These are phyloP conservation scores for Apostasia ramifera DNA, from an alignment of 106 monocot species.

Conservation along the genomic window DNA sequence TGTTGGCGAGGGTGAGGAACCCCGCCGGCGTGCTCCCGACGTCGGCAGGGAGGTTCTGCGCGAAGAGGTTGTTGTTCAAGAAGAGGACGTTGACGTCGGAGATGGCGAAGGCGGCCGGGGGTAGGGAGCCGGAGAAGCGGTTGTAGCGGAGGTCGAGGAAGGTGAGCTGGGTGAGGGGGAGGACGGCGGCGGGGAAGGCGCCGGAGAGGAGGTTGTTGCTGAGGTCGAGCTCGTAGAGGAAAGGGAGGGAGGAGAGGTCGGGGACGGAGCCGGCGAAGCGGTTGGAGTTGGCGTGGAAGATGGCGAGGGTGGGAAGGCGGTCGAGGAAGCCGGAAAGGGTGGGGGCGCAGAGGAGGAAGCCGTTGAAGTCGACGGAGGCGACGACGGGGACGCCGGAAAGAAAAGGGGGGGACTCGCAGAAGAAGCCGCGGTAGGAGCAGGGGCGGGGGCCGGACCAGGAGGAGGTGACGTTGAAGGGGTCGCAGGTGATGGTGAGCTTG, in stretches of 20 bases:
- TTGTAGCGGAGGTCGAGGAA: constrained; percentile 12
- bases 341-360: constrained; percentile 9
- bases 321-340: constrained; percentile 30
- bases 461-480: constrained; percentile 16
- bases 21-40: constrained; percentile 19
- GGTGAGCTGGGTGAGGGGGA: constrained; percentile 7
- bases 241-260: constrained; percentile 14
- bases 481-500: constrained; percentile 42
- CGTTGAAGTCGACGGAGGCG: constrained; percentile 21
- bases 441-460: constrained; percentile 18
- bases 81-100: constrained; percentile 18
- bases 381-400: constrained; percentile 13
- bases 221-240: constrained; percentile 65
- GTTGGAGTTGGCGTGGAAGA: constrained; percentile 43
- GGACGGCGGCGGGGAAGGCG: constrained; percentile 21
- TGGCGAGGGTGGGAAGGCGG: constrained; percentile 20
- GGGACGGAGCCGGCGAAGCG: constrained; percentile 28
- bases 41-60: constrained; percentile 17
- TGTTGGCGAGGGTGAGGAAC: constrained; percentile 43
- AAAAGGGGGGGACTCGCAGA: constrained; percentile 20
- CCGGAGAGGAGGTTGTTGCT: constrained; percentile 52
- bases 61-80: constrained; percentile 39
- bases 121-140: not conserved
- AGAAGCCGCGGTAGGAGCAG: constrained; percentile 38
- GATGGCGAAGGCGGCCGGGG: not conserved